phyloP scores from a whole-genome alignment of 352 stramenopile genomes.

The Phytopythium oedochilum region DNA sequence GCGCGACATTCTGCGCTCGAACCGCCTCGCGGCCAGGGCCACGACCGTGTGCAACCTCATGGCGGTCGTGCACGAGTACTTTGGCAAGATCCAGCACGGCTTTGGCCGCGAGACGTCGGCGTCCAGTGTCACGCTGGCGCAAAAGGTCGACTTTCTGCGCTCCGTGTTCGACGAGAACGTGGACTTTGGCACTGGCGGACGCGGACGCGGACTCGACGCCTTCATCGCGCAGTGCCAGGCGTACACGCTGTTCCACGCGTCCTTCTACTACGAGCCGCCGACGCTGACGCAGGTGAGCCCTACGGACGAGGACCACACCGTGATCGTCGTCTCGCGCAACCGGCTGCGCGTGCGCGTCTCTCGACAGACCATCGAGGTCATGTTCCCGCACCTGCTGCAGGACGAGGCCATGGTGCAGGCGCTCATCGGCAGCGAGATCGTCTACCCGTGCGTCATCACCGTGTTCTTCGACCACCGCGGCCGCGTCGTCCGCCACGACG shows the following conservation, averaged over 20 bases:
- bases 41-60: constrained; percentile 5
- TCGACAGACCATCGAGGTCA: constrained; percentile 40
- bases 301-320: constrained; percentile 21
- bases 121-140: neutral
- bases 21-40: constrained; percentile 9
- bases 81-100: constrained; percentile 1
- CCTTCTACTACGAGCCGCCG: constrained; percentile 11
- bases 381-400: constrained; percentile 42
- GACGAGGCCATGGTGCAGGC: constrained; percentile 30
- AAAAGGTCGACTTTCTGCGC: constrained; percentile 8
- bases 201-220: constrained; percentile 6
- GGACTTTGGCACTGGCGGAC: neutral
- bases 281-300: constrained; percentile 16
- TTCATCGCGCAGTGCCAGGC: constrained; percentile 16
- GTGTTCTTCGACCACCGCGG: constrained; percentile 35
- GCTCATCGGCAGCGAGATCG: constrained; percentile 39
- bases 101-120: constrained; percentile 4
- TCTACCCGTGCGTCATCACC: constrained; percentile 39
- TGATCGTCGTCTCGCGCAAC: constrained; percentile 8
- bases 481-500: constrained; percentile 37
- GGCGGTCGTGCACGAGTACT: constrained; percentile 6
- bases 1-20: constrained; percentile 13
- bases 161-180: constrained; percentile 12
- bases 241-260: constrained; percentile 14
- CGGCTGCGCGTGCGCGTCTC: constrained; percentile 29